Evolutionary conservation across 2,329 filamentous ascomycete species (phyloP).

Genomic region (Exophiala mesophila): DNA sequence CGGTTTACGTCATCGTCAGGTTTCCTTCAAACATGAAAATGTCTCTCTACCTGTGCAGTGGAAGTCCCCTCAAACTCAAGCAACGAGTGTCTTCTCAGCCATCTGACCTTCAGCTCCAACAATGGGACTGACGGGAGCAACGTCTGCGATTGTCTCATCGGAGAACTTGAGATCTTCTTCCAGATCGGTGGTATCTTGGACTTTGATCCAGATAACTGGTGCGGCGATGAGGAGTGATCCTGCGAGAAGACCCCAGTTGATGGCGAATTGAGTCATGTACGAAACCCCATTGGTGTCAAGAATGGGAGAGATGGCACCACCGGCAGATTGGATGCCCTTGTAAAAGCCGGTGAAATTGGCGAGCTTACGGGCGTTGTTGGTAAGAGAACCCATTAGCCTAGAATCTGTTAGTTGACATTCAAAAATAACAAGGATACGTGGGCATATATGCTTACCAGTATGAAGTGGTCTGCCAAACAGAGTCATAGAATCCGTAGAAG

Average conservation of each 20-base stretch:
- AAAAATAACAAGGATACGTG: neutral
- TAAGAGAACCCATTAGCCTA: constrained; percentile 78
- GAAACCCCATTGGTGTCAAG: constrained; percentile 56
- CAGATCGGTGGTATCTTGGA: constrained; percentile 67
- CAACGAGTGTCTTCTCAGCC: constrained; percentile 10
- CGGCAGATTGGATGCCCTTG: constrained; percentile 76
- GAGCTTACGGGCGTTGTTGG: constrained; percentile 78
- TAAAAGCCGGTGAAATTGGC: constrained; percentile 82
- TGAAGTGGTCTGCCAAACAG: constrained; percentile 80
- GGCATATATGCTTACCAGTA: constrained; percentile 62
- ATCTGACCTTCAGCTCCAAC: constrained; percentile 17
- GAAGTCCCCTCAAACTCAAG: neutral
- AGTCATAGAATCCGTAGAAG: constrained; percentile 85
- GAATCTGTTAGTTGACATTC: constrained; percentile 1
- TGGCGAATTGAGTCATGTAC: constrained; percentile 63
- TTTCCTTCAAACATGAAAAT: too few species aligned
- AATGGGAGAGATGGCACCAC: constrained; percentile 68
- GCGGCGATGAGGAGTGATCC: constrained; percentile 66
- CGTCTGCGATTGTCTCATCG: constrained; percentile 72
- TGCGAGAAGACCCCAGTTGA: constrained; percentile 64
- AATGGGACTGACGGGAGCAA: constrained; percentile 34
- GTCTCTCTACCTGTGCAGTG: too few species aligned
- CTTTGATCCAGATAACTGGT: constrained; percentile 69
- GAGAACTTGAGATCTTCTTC: constrained; percentile 78
- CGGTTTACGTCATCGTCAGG: too few species aligned